Evolutionary conservation across 148 eudicot species (phyloP).

Genomic region (Polygonum maritimum): DNA sequence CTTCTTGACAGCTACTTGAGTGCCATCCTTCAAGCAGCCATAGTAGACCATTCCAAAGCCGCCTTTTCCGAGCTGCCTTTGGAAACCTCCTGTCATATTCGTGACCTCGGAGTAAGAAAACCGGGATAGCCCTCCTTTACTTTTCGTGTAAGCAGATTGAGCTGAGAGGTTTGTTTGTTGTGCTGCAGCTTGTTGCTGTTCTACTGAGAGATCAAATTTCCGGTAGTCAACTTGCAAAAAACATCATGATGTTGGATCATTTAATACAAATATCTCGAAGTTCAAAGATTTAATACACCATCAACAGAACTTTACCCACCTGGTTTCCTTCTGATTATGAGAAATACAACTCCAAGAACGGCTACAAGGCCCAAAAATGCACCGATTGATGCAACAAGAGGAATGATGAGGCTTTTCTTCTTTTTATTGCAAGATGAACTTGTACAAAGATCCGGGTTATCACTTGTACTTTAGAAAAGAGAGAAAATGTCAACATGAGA

Average conservation of each 20-base stretch:
- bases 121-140: slow-evolving; percentile 10
- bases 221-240: slow-evolving; percentile 5
- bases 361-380: slow-evolving; percentile 1
- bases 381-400: slow-evolving; percentile 1
- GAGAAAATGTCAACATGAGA: not conserved
- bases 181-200: not conserved
- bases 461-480: not conserved
- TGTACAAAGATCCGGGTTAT: slow-evolving; percentile 5
- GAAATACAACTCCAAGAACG: slow-evolving; percentile 6
- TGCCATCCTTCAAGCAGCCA: slow-evolving; percentile 20
- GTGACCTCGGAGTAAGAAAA: slow-evolving; percentile 27
- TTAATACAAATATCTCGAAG: not conserved
- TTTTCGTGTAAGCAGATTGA: not conserved
- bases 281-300: not conserved
- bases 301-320: not conserved
- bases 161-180: not conserved
- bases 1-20: slow-evolving; percentile 42
- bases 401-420: not conserved
- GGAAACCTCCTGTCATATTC: slow-evolving; percentile 23
- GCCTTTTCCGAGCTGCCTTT: slow-evolving; percentile 28
- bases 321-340: not conserved
- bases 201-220: not conserved
- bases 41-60: slow-evolving; percentile 36
- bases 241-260: not conserved
- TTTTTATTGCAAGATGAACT: not conserved